phyloP scores from a whole-genome alignment of 805 yeast species.

The Saccharomyces kudriavzevii region DNA sequence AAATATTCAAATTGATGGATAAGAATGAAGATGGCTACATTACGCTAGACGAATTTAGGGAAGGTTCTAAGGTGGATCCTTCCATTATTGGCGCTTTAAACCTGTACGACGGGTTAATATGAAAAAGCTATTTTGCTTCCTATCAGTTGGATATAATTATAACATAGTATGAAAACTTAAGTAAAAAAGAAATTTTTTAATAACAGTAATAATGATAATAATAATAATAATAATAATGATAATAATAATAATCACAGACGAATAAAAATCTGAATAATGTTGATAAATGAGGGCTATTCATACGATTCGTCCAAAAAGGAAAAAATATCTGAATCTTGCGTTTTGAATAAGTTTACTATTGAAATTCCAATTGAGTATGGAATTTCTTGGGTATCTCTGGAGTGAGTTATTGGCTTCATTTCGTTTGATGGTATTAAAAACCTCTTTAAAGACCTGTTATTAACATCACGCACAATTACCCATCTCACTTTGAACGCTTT shows the following conservation, averaged over 20 bases:
- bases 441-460: conserved; percentile 40
- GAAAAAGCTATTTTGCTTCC: conserved; percentile 5
- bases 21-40: conserved; percentile 63
- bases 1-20: conserved; percentile 68
- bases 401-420: conserved; percentile 44
- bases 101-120: conserved; percentile 74
- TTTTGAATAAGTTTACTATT: conserved; percentile 39
- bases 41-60: conserved; percentile 76
- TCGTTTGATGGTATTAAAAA: conserved; percentile 40
- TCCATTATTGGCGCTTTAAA: conserved; percentile 68
- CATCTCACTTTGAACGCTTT: conserved; percentile 49
- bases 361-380: conserved; percentile 41
- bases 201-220: background rate
- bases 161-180: background rate
- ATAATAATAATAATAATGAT: background rate
- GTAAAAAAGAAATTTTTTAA: background rate
- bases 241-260: background rate
- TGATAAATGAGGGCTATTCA: background rate
- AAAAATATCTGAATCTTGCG: conserved; percentile 9
- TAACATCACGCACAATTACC: conserved; percentile 44
- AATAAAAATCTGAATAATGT: background rate
- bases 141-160: background rate
- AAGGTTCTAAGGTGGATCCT: conserved; percentile 71
- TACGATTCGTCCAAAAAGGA: conserved; percentile 18
- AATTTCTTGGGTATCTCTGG: conserved; percentile 55